These are phyloP conservation scores for Bocquillonia castaneifolia DNA, from an alignment of 441 rosid species.

Conservation along the genomic window DNA sequence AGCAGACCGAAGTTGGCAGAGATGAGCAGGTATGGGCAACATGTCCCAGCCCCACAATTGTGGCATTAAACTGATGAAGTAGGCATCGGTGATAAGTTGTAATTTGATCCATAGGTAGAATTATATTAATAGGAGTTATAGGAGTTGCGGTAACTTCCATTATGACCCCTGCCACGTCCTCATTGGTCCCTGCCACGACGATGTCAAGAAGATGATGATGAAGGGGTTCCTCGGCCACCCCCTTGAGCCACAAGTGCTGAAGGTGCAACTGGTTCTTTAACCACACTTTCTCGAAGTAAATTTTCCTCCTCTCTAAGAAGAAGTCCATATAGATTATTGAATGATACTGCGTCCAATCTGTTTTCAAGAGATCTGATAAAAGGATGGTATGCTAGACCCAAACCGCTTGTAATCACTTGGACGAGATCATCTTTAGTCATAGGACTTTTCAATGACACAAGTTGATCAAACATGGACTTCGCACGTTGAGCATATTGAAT, in stretches of 20 bases:
- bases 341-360: rapidly evolving
- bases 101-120: no score
- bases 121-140: background rate
- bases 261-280: background rate
- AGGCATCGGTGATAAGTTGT: no score
- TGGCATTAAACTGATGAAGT: no score
- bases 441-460: background rate
- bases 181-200: no score
- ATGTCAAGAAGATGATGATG: no score
- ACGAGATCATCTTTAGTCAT: background rate
- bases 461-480: background rate
- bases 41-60: no score
- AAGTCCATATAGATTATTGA: background rate
- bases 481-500: background rate
- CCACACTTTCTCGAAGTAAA: background rate
- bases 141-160: no score
- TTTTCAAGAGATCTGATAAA: background rate
- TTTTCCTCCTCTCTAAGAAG: background rate
- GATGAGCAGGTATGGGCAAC: no score
- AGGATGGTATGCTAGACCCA: background rate
- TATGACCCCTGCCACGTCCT: no score
- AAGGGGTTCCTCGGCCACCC: no score
- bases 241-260: background rate
- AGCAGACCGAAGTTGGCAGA: no score
- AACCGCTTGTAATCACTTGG: background rate